These are phyloP conservation scores for Theobroma cacao DNA, from an alignment of 345 rosid genomes.

Conservation along the genomic window DNA sequence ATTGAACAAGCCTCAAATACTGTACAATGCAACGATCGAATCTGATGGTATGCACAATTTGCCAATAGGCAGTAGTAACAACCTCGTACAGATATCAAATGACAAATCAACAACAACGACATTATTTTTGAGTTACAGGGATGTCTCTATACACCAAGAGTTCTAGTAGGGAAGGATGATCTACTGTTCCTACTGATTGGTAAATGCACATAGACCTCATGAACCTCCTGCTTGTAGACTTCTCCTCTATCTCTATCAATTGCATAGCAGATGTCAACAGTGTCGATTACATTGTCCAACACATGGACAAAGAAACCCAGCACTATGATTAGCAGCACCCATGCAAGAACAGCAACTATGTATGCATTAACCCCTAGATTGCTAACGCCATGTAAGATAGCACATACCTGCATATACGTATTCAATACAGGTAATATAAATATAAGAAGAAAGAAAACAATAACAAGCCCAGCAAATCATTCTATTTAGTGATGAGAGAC, in stretches of 20 bases:
- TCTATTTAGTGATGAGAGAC: slow-evolving; percentile 13
- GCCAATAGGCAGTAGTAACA: slow-evolving; percentile 16
- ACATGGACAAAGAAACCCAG: slow-evolving; percentile 73
- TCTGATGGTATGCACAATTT: slow-evolving; percentile 26
- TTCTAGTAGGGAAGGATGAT: slow-evolving; percentile 30
- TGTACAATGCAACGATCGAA: slow-evolving; percentile 22
- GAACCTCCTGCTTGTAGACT: slow-evolving; percentile 79
- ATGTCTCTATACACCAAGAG: slow-evolving; percentile 37
- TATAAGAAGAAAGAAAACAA: neutral
- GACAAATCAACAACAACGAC: slow-evolving; percentile 14
- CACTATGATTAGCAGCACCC: slow-evolving; percentile 52
- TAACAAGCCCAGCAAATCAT: neutral
- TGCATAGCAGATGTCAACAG: slow-evolving; percentile 77
- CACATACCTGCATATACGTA: slow-evolving; percentile 54
- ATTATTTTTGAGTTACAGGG: neutral
- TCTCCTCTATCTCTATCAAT: slow-evolving; percentile 82
- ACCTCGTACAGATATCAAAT: slow-evolving; percentile 19
- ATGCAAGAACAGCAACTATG: slow-evolving; percentile 56
- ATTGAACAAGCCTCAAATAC: slow-evolving; percentile 30
- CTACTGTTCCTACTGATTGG: slow-evolving; percentile 67
- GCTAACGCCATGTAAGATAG: slow-evolving; percentile 57
- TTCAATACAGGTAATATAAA: neutral
- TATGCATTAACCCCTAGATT: slow-evolving; percentile 59
- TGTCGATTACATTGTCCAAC: slow-evolving; percentile 83
- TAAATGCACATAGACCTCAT: slow-evolving; percentile 77